These are phyloP conservation scores for Coccomyxa sp. DNA, from an alignment of 139 green algal genomes.

Conservation along the genomic window DNA sequence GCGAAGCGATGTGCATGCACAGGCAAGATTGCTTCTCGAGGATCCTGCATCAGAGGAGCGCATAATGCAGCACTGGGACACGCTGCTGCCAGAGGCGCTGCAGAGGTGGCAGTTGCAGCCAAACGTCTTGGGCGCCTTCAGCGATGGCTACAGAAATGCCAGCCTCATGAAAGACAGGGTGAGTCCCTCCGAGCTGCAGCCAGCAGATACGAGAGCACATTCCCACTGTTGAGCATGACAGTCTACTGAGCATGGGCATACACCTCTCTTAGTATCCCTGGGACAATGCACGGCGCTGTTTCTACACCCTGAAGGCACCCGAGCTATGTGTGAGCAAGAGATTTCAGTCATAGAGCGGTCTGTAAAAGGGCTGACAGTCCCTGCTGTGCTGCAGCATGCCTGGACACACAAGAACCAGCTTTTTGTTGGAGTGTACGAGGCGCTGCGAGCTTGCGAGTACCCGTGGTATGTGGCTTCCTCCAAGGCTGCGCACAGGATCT, in stretches of 20 bases:
- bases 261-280: not conserved
- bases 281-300: too few relatives aligned
- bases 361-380: not conserved
- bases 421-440: constrained; percentile 7
- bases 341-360: not conserved
- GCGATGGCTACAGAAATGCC: constrained; percentile 39
- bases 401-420: constrained; percentile 9
- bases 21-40: constrained; percentile 49
- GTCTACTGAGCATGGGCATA: not conserved
- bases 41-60: constrained; percentile 15
- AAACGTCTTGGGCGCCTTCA: constrained; percentile 28
- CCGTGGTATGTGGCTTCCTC: constrained; percentile 20
- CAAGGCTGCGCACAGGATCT: constrained; percentile 12
- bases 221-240: not conserved
- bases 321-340: too few relatives aligned
- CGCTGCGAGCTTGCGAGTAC: constrained; percentile 8
- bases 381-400: constrained; percentile 10
- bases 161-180: constrained; percentile 9
- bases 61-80: constrained; percentile 47
- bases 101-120: constrained; percentile 9
- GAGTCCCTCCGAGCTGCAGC: too few relatives aligned
- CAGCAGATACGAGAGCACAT: not conserved
- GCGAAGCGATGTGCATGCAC: not conserved
- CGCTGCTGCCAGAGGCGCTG: constrained; percentile 37
- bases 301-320: too few relatives aligned